Base-by-base conservation (phyloP, 225 moss, liverwort and hornwort species). In the Pleurozium schreberi region DNA sequence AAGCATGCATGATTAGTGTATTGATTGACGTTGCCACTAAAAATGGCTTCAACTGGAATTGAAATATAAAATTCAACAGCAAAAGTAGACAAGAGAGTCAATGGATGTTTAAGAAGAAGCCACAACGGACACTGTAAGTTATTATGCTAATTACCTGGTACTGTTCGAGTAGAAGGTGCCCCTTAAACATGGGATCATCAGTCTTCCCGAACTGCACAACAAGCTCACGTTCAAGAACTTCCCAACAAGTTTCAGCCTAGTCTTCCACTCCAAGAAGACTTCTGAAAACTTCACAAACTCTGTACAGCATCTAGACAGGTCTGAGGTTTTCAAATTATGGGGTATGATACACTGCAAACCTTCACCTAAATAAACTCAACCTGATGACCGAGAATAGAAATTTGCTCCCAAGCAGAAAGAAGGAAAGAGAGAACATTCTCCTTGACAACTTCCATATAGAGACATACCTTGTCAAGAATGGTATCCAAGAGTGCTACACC, bases 401-500 rank as follows among this genome's bases (percentile, higher is more conserved):
- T 75, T 45, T 88, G 12, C 71, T 31, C 58, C 61, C 69, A 70
- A 88, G 82, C 43, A 85, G 82, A 82, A 77, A 81, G 58, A 75
- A 87, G 58, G 64, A 31, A 67, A 60, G 40, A 67, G 73, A 80
- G 45, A 65, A 52, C 66, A 78, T 45, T 55, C 82, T 89, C 62
- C 60, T 75, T 27, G 60, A 76, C 30, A 70, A 31, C 42, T 87
- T 81, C 53, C 84, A 87, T 64, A 59, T 25, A 52, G 50, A 85
- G 20, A 64, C 70, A 61, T 80, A 96, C 96, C 95, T 97, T 99
- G 49, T 99, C 96, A 82, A 99, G 93, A 64, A 99, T 95, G 67
- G 92, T 95, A 92, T 97, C 95, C 89, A 99, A 93, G 75, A 99
- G 93, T 89, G 95, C 99, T 84, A 99, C 98, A 89, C 99, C 99